phyloP scores from a whole-genome alignment of 495 filamentous ascomycete species.

The Baudoinia panamericana region DNA sequence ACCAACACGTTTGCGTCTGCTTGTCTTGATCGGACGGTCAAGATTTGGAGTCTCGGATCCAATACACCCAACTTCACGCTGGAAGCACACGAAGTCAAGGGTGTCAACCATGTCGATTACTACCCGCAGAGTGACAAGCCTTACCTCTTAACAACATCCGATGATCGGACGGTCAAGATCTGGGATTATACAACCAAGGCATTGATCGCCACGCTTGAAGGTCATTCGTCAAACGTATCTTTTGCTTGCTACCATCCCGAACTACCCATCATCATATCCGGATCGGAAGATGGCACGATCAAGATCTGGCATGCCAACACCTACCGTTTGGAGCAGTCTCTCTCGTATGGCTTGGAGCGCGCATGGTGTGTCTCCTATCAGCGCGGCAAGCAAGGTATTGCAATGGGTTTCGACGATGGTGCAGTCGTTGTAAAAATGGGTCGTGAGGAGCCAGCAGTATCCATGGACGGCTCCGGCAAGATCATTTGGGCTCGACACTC shows the following conservation, averaged over 20 bases:
- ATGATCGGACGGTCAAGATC: slow-evolving; percentile 65
- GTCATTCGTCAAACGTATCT: slow-evolving; percentile 96
- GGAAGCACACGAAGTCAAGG: slow-evolving; percentile 95
- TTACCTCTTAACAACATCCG: slow-evolving; percentile 90
- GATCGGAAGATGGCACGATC: slow-evolving; percentile 92
- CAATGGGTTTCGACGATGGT: slow-evolving; percentile 94
- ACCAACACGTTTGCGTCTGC: slow-evolving; percentile 97
- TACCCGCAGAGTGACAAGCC: slow-evolving; percentile 95
- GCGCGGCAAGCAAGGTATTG: slow-evolving; percentile 81
- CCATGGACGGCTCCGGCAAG: slow-evolving; percentile 92
- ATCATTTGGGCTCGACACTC: slow-evolving; percentile 89
- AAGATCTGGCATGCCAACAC: slow-evolving; percentile 99
- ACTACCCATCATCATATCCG: slow-evolving; percentile 94
- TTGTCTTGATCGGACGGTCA: slow-evolving; percentile 91
- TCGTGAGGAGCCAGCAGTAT: slow-evolving; percentile 90
- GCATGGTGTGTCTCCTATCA: slow-evolving; percentile 98
- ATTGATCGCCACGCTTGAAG: slow-evolving; percentile 89
- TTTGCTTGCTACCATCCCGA: slow-evolving; percentile 98
- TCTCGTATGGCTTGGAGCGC: slow-evolving; percentile 88
- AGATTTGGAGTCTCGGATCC: slow-evolving; percentile 95
- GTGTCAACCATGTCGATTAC: slow-evolving; percentile 95
- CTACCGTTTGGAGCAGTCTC: slow-evolving; percentile 84
- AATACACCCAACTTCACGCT: slow-evolving; percentile 84
- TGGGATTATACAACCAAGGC: slow-evolving; percentile 99
- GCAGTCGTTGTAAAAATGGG: slow-evolving; percentile 97